Percentiles rank a stretch among this genome's conserved stretches.
Evolutionary conservation across 371 early-diverging fungal genomes (phyloP).

Genomic region (Mucor lusitanicus): DNA sequence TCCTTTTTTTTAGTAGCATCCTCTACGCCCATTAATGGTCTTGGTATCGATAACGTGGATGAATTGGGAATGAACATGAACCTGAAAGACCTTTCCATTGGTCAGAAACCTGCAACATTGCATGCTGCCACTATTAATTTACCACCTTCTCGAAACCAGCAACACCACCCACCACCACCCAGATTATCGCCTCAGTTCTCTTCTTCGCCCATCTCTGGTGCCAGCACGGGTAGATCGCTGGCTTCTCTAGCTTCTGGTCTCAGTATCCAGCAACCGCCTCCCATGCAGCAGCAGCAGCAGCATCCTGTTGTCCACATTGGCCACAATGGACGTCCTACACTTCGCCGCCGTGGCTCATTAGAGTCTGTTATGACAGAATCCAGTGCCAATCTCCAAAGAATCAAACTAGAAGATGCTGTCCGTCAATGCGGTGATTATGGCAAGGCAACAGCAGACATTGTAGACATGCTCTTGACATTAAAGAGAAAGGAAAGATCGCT

Average conservation of each 20-base stretch:
- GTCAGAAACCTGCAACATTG: constrained; percentile 30
- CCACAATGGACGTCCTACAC: constrained; percentile 29
- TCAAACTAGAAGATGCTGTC: constrained; percentile 47
- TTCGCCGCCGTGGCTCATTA: constrained; percentile 44
- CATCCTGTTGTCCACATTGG: neutral
- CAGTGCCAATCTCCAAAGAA: constrained; percentile 39
- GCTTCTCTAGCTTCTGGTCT: constrained; percentile 43
- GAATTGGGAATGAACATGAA: constrained; percentile 35
- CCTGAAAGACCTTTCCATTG: constrained; percentile 36
- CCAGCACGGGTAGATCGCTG: constrained; percentile 36
- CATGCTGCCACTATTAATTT: constrained; percentile 20
- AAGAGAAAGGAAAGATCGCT: constrained; percentile 50
- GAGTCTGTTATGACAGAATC: constrained; percentile 54
- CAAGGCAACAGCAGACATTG: constrained; percentile 39
- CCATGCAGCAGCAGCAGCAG: constrained; percentile 2
- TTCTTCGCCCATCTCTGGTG: constrained; percentile 37
- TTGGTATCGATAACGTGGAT: constrained; percentile 42
- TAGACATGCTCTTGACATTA: constrained; percentile 53
- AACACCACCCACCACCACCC: constrained; percentile 1
- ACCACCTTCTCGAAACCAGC: constrained; percentile 3
- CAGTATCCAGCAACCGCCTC: constrained; percentile 32
- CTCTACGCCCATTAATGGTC: constrained; percentile 18
- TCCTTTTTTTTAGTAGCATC: neutral
- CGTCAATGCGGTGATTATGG: constrained; percentile 39
- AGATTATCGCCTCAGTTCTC: constrained; percentile 36